Evolutionary conservation across 495 filamentous ascomycete species (phyloP), one percentile per base, ranked within the genome.

Genomic region (Aspergillus biplanus): DNA sequence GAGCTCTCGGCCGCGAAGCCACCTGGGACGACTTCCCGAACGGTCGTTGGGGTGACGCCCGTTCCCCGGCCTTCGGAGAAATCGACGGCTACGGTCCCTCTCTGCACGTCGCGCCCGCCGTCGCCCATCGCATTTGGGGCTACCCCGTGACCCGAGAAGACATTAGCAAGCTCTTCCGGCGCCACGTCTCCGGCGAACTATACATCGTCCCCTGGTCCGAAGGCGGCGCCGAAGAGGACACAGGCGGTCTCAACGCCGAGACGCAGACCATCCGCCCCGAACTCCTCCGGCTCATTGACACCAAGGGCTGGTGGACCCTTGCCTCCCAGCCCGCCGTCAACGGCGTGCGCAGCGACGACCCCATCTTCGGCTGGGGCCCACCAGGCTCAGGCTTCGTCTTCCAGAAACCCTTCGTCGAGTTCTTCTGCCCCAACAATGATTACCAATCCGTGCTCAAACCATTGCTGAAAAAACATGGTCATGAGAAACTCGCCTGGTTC

Each of bases 11-110:
- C 35, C 83, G 96, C 63, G 96, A 97, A 78, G 96, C 96, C 27
- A 98, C 95, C 6, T 99, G 95, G 95, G 95, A 99, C 72, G 95
- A 99, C 77, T 99, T 89, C 78, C 95, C 96, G 57, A 99, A 99
- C 81, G 96, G 95, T 32, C 87, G 95, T 50, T 99, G 94, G 88
- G 95, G 95, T 71, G 94, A 97, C 71, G 92, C 94, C 4, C 83
- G 89, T 32, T 93, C 90, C 15, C 89, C 91, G 3, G 95, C 95
- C 0, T 99, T 96, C 74, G 94, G 95, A 63, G 92, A 96, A 73
- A 96, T 97, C 59, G 93, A 97, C 72, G 93, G 93, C 9, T 97
- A 96, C 68, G 93, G 93, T n/a, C 91, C 92, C 9, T 91, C 87
- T 39, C 80, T 98, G 15, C 94, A 97, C 73, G 88, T 97, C 65